phyloP scores from a whole-genome alignment of 805 yeast genomes.

The Cyberlindnera mycetangii region DNA sequence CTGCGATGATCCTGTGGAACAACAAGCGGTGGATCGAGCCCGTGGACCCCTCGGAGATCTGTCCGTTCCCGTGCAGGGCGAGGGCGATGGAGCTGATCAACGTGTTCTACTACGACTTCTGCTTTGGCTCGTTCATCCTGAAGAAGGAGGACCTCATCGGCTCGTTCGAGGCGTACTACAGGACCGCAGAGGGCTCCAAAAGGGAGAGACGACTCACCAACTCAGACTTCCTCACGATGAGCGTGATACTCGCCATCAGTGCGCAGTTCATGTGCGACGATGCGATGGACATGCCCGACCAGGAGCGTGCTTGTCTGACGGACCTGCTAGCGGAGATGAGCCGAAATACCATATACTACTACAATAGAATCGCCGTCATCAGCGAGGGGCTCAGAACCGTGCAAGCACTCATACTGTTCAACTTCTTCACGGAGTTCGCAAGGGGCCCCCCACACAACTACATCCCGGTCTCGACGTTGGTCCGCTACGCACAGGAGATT shows the following conservation, averaged over 20 bases:
- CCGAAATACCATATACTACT: constrained; percentile 47
- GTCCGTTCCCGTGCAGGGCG: constrained; percentile 32
- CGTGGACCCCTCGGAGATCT: constrained; percentile 25
- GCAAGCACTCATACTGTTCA: constrained; percentile 49
- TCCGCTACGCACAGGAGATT: constrained; percentile 52
- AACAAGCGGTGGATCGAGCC: constrained; percentile 35
- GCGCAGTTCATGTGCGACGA: constrained; percentile 7
- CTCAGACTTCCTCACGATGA: constrained; percentile 35
- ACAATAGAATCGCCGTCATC: constrained; percentile 45
- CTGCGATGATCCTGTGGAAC: constrained; percentile 19
- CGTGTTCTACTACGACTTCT: constrained; percentile 12
- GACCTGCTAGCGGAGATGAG: constrained; percentile 31
- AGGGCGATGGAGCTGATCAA: constrained; percentile 19
- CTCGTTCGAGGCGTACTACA: constrained; percentile 22
- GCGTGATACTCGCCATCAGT: constrained; percentile 27
- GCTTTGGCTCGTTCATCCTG: constrained; percentile 12
- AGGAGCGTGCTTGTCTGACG: constrained; percentile 9
- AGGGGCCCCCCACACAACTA: constrained; percentile 41
- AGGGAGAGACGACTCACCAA: constrained; percentile 17
- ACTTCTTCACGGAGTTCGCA: constrained; percentile 34
- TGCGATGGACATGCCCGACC: not conserved
- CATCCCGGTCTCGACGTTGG: constrained; percentile 42
- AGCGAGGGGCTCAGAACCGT: constrained; percentile 51
- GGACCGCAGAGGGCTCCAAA: constrained; percentile 6
- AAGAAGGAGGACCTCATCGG: constrained; percentile 16